These are phyloP conservation scores for Fagopyrum tataricum DNA, from an alignment of 148 eudicot genomes.

Conservation along the genomic window DNA sequence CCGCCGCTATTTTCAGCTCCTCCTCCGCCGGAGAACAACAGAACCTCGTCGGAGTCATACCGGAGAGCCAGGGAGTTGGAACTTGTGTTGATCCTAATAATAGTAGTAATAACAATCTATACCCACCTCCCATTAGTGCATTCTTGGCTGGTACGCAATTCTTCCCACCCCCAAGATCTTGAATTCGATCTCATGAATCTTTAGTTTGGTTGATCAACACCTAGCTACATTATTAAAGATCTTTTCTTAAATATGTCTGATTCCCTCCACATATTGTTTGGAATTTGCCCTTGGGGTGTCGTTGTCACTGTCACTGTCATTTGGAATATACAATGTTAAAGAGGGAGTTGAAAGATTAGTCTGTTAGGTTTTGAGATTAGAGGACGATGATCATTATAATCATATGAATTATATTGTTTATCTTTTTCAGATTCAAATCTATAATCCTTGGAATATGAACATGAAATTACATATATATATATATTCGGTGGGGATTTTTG, in stretches of 20 bases:
- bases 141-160: constrained; percentile 92
- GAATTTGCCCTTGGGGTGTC: neutral
- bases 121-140: constrained; percentile 60
- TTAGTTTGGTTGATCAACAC: neutral
- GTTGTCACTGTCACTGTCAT: constrained; percentile 12
- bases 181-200: constrained; percentile 2
- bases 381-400: neutral
- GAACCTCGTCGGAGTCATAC: constrained; percentile 25
- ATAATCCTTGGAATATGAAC: neutral
- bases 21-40: constrained; percentile 25
- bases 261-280: neutral
- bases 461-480: neutral
- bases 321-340: constrained; percentile 10
- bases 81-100: constrained; percentile 28
- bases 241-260: constrained; percentile 12
- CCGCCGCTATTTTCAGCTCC: constrained; percentile 29
- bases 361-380: neutral
- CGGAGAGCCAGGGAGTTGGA: constrained; percentile 10
- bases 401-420: neutral
- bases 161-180: constrained; percentile 85
- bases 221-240: neutral
- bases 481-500: neutral
- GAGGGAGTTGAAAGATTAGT: neutral
- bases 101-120: constrained; percentile 17
- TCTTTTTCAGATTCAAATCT: neutral